Evolutionary conservation across 768 basidiomycete genomes (phyloP), one percentile per base, ranked within the genome.

Genomic region (Flagelloscypha sp.): DNA sequence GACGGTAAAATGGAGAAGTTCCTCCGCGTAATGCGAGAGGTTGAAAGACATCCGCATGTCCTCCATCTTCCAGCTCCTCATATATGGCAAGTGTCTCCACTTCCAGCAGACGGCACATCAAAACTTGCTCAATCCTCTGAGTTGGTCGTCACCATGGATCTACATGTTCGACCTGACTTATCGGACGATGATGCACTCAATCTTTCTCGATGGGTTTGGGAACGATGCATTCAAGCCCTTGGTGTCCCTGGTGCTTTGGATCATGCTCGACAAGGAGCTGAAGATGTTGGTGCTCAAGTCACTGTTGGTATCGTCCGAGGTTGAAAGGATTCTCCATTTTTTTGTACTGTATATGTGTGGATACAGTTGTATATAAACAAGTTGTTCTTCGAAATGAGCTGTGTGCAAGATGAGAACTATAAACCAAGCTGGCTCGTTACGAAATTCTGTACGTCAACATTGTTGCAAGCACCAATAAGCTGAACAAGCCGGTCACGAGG

Each of bases 1-100:
- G n/a, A n/a, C n/a, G 76, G 74, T 0, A 74, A 80, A 40, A 90
- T 93, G 82, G 82, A 86, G 47, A 66, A 74, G 4, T 84, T 98
- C 47, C 64, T 85, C 42, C 69, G 83, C 12, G 80, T 74, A 5
- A 77, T 94, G 66, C 75, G 81, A 25, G 90, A 94, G 65, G 71
- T 93, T 42, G 86, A 92, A 51, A 69, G 80, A 3, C 88, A 94
- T 43, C 84, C 87, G 0, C 72, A 84, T 41, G 83, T 95, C 17
- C 52, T 84, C 0, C 84, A 88, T 50, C 70, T 94, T 8, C 80
- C 84, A 1, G 78, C 84, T 8, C 88, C 87, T 1, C 86, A 89
- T 43, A 77, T 93, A 36, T 93, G 87, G 87, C 87, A 92, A 49
- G 73, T 93, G 27, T 70, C 75, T 1, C 76, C 79, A 0, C 49